Evolutionary conservation across 2,329 filamentous ascomycete genomes (phyloP).

Genomic region (Madurella fahalii): DNA sequence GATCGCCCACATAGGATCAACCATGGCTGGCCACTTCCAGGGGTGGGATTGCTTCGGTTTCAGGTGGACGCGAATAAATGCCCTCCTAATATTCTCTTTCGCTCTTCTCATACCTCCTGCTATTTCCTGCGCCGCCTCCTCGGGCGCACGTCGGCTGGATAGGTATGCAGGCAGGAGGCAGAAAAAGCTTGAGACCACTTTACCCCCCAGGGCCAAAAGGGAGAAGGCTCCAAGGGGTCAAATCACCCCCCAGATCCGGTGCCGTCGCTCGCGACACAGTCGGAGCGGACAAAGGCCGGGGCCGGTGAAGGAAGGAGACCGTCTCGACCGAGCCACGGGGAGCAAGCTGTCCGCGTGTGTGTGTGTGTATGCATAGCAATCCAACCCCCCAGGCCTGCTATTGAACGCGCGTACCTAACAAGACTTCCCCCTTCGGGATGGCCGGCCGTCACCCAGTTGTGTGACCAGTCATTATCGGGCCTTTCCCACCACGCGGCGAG

Average conservation of each 20-base stretch:
- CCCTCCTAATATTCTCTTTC: not conserved
- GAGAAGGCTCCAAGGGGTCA: too few species aligned
- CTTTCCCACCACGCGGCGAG: not conserved
- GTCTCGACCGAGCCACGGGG: too few species aligned
- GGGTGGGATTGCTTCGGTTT: slow-evolving; percentile 1
- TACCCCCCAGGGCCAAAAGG: too few species aligned
- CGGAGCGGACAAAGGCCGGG: not conserved
- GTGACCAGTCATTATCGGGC: not conserved
- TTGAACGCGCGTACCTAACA: too few species aligned
- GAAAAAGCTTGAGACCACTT: not conserved
- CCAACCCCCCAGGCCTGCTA: too few species aligned
- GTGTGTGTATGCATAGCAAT: too few species aligned
- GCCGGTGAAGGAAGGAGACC: not conserved
- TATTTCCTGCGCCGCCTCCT: slow-evolving; percentile 3
- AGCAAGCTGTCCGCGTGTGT: too few species aligned
- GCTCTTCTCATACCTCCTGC: not conserved
- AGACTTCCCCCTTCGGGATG: not conserved
- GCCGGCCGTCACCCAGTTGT: not conserved
- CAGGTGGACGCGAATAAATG: not conserved
- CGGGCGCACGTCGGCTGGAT: not conserved
- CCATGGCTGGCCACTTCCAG: not conserved
- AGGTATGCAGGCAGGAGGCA: not conserved
- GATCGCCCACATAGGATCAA: too few species aligned
- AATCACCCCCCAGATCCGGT: too few species aligned
- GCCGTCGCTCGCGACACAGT: not conserved